These are phyloP conservation scores for Mortierella antarctica DNA, from an alignment of 192 early-diverging fungal genomes.

Conservation along the genomic window DNA sequence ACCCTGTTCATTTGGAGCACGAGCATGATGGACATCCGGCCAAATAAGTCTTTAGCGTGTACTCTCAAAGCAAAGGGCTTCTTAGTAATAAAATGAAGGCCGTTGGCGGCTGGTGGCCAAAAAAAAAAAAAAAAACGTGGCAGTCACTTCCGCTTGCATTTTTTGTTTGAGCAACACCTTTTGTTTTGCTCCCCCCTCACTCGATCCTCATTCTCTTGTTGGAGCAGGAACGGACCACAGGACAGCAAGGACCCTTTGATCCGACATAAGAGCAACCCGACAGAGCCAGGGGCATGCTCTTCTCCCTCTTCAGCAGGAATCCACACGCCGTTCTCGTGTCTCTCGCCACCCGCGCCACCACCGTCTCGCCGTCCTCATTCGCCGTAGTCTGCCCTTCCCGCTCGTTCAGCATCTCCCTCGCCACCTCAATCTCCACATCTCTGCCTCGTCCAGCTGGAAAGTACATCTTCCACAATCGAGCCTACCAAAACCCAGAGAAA, in stretches of 20 bases:
- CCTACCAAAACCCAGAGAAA: not conserved
- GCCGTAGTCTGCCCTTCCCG: not conserved
- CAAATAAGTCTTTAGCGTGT: not conserved
- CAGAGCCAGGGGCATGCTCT: conserved; percentile 22
- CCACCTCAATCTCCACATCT: not conserved
- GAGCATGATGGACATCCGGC: conserved; percentile 1
- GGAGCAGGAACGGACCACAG: not conserved
- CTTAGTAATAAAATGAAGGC: not conserved
- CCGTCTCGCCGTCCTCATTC: not conserved
- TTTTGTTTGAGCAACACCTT: too few species aligned
- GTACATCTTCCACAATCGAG: conserved; percentile 12
- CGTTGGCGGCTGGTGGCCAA: not conserved
- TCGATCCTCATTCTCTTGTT: not conserved
- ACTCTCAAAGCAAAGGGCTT: not conserved
- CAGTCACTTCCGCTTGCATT: not conserved
- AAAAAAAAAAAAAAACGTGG: not conserved
- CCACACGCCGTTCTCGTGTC: conserved; percentile 9
- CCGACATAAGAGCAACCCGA: not conserved
- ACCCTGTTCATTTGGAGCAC: conserved; percentile 30
- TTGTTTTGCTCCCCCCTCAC: not conserved
- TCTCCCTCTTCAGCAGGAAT: conserved; percentile 12
- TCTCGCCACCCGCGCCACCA: conserved; percentile 4
- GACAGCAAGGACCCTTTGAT: not conserved
- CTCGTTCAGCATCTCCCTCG: not conserved
- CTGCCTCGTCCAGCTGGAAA: conserved; percentile 23